A percentile compares a stretch with the other conserved stretches of the same genome.
phyloP scores from a whole-genome alignment of 768 basidiomycete species.

The Tulasnella sp. region DNA sequence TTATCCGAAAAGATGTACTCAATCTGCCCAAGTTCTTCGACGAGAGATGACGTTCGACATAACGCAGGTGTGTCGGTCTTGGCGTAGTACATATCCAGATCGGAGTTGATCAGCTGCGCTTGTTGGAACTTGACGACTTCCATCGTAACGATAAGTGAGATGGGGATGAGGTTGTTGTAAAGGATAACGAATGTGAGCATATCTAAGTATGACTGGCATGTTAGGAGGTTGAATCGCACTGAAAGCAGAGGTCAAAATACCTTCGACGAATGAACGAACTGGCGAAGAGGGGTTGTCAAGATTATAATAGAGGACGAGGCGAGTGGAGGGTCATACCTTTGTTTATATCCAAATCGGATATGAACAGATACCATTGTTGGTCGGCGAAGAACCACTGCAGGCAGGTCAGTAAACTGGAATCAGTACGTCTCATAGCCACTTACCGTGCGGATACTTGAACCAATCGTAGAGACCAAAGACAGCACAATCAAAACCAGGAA shows the following conservation, averaged over 20 bases:
- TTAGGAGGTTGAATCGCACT: conserved; percentile 10
- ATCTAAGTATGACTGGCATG: conserved; percentile 42
- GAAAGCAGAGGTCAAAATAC: conserved; percentile 29
- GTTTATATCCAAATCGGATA: conserved; percentile 32
- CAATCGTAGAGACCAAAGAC: conserved; percentile 83
- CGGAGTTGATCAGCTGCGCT: conserved; percentile 92
- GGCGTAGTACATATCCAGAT: conserved; percentile 96
- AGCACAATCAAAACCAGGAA: conserved; percentile 78
- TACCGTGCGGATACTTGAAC: conserved; percentile 74
- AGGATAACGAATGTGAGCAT: conserved; percentile 97
- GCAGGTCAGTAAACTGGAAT: background rate
- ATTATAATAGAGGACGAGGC: background rate
- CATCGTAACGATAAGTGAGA: conserved; percentile 85
- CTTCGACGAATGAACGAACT: conserved; percentile 78
- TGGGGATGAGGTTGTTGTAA: conserved; percentile 86
- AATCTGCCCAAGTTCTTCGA: conserved; percentile 97
- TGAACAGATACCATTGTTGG: conserved; percentile 83
- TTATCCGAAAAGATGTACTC: conserved; percentile 95
- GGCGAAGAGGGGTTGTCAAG: conserved; percentile 11
- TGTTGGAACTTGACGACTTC: conserved; percentile 99
- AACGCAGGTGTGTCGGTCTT: conserved; percentile 92
- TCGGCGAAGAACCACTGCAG: conserved; percentile 70
- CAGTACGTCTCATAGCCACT: conserved; percentile 21
- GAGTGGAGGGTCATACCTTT: conserved; percentile 28
- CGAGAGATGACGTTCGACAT: conserved; percentile 94